These are phyloP conservation scores for Pigoraptor vietnamica DNA, from an alignment of 78 protist genomes.

Conservation along the genomic window DNA sequence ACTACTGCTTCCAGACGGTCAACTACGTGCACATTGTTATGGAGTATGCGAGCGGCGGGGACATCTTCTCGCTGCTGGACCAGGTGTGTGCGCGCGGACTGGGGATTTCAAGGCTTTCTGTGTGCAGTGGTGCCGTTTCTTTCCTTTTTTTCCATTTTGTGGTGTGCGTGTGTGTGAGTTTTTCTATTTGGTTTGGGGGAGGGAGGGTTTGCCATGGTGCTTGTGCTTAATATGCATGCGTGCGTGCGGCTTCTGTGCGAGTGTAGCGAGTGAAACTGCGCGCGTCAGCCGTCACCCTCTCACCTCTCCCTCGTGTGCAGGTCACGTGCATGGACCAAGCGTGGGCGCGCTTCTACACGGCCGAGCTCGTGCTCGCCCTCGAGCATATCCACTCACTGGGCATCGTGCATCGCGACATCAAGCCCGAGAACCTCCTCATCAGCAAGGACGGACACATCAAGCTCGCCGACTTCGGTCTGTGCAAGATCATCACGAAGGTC, in stretches of 20 bases:
- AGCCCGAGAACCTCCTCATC: constrained; percentile 15
- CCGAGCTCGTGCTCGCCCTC: constrained; percentile 78
- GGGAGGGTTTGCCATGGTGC: neutral
- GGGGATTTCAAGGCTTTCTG: no score
- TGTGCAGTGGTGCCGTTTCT: no score
- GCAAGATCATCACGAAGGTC: neutral
- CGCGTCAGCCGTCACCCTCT: no score
- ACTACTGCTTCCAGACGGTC: constrained; percentile 71
- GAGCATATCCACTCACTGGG: constrained; percentile 64
- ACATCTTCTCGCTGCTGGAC: constrained; percentile 22
- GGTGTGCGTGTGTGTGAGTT: neutral
- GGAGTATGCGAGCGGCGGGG: constrained; percentile 44
- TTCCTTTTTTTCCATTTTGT: no score
- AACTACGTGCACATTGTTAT: constrained; percentile 27
- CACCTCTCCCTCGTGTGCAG: neutral
- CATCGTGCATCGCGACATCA: constrained; percentile 82
- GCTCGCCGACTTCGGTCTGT: constrained; percentile 52
- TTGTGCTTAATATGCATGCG: no score
- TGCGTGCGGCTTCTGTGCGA: no score
- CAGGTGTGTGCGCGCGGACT: neutral
- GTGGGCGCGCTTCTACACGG: constrained; percentile 70
- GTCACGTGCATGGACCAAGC: constrained; percentile 27
- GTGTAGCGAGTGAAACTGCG: no score
- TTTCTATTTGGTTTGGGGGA: neutral
- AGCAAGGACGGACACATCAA: constrained; percentile 32